Conservation (phyloP, 73 alveolate genomes). For the Symbiodinium natans region DNA sequence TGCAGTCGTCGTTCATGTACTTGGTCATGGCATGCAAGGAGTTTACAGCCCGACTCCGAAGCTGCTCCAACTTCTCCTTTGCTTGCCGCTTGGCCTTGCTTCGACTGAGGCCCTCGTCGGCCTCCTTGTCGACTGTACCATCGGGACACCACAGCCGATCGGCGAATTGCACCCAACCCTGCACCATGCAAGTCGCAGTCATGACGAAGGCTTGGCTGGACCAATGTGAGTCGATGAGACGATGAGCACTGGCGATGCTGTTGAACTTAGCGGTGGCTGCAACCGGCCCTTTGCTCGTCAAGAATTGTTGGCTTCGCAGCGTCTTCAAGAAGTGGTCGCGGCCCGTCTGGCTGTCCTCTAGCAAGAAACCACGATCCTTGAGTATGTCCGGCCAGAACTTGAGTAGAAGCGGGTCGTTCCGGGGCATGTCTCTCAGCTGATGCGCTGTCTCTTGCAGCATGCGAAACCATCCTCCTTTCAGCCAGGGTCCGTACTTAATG, state of each 20-base stretch:
- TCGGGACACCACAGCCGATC: constrained; percentile 22
- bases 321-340: neutral
- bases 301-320: neutral
- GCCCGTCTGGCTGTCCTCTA: neutral
- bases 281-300: constrained; percentile 6
- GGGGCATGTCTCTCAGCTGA: neutral
- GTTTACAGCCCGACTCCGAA: neutral
- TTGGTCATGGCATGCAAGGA: constrained; percentile 3
- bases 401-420: neutral
- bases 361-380: neutral
- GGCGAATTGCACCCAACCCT: neutral
- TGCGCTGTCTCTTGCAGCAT: neutral
- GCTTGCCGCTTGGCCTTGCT: neutral
- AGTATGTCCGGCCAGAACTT: neutral
- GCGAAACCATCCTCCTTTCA: neutral
- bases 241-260: neutral
- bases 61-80: neutral
- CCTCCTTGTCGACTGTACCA: neutral
- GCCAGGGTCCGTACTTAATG: neutral
- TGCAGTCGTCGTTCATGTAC: neutral
- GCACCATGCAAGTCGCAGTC: neutral
- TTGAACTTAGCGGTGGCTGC: neutral
- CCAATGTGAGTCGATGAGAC: constrained; percentile 1
- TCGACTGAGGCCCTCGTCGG: neutral
- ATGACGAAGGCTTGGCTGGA: neutral